These are phyloP conservation scores for Gossypium arboreum DNA, from an alignment of 345 rosid genomes.

Conservation along the genomic window DNA sequence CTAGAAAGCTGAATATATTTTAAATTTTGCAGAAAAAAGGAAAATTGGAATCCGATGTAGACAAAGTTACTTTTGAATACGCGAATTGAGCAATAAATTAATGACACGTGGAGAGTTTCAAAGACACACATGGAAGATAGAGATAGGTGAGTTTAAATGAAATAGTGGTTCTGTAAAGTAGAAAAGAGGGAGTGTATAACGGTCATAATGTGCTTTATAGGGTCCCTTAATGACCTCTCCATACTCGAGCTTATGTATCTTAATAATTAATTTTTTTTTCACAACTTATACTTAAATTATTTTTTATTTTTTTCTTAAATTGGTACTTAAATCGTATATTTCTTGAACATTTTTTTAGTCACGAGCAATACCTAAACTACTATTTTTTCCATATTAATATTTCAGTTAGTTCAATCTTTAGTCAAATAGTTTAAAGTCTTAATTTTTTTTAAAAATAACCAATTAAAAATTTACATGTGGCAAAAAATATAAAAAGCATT, in stretches of 20 bases:
- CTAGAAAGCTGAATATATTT: conserved; percentile 45
- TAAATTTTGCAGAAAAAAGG: conserved; percentile 18
- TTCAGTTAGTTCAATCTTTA: too few species aligned
- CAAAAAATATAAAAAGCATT: too few species aligned
- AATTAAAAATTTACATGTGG: too few species aligned
- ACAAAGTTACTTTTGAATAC: background rate
- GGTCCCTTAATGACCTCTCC: background rate
- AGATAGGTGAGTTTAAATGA: background rate
- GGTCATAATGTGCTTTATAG: background rate
- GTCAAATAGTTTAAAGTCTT: fast-evolving
- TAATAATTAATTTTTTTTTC: background rate
- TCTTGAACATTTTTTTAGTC: too few species aligned
- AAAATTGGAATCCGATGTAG: background rate
- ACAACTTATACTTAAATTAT: too few species aligned
- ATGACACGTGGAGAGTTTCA: background rate
- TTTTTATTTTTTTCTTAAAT: too few species aligned
- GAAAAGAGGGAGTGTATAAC: conserved; percentile 2
- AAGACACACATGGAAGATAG: background rate
- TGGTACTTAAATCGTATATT: too few species aligned
- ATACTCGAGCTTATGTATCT: background rate
- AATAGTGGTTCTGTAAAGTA: background rate
- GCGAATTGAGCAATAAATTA: background rate
- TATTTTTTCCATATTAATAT: fast-evolving
- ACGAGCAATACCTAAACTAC: too few species aligned
- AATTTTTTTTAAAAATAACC: too few species aligned